phyloP scores from a whole-genome alignment of 2,329 filamentous ascomycete genomes.

The Colletotrichum tropicicola region DNA sequence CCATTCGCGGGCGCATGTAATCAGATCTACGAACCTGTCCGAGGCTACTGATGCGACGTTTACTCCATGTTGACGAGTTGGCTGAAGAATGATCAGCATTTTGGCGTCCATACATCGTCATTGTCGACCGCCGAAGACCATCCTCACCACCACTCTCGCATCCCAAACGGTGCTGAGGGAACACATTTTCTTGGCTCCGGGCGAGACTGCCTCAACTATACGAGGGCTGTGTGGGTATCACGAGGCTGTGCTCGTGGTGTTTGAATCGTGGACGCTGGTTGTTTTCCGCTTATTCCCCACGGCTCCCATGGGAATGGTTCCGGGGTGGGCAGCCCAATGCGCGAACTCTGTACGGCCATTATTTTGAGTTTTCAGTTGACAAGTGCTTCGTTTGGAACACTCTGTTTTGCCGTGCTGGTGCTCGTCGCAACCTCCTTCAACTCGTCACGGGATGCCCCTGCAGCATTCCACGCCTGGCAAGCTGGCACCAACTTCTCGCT shows the following conservation, averaged over 20 bases:
- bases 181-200: neutral
- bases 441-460: conserved; percentile 1
- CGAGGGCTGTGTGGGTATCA: conserved; percentile 15
- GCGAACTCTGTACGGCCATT: neutral
- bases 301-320: neutral
- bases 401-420: neutral
- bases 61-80: conserved; percentile 2
- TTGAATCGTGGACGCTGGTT: neutral
- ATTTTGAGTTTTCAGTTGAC: conserved; percentile 21
- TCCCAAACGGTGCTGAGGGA: conserved; percentile 9
- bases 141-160: neutral
- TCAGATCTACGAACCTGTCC: conserved; percentile 8
- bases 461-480: neutral
- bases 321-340: neutral
- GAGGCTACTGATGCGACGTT: conserved; percentile 4
- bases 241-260: neutral
- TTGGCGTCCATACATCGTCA: conserved; percentile 3
- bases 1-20: no score
- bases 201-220: conserved; percentile 17
- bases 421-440: neutral
- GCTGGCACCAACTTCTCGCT: neutral
- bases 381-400: conserved; percentile 27
- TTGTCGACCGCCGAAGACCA: no score
- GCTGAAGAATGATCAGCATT: neutral
- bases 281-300: neutral